Evolutionary conservation across 2,329 filamentous ascomycete species (phyloP), one percentile per base, ranked within the genome.

Genomic region (Trichoderma oligosporum): DNA sequence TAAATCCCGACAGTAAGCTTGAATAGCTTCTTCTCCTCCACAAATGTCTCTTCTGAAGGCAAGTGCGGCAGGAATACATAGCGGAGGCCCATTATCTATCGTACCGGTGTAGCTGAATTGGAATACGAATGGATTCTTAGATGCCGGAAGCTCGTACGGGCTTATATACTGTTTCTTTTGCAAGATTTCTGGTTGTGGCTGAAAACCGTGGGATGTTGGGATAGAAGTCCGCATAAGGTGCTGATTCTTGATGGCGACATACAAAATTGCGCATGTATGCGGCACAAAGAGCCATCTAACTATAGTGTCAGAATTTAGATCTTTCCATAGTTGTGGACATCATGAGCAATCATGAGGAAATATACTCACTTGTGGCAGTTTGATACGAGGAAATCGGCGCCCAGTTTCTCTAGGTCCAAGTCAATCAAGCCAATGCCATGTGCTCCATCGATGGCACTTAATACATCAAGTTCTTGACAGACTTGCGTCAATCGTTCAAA

Each of bases 371-470:
- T 57, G 27, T 57, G 55, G 22, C 55, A 57, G 29, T 57, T 57
- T 2, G 46, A 36, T 1, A 48, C 49, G 8, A 57, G 8, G 12
- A 57, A 57, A n/a, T 57, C 54, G 4, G 46, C 54, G 2, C 45
- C 27, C 7, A 57, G n/a, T 18, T n/a, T 35, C 18, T 51, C 46
- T 5, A 57, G n/a, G 11, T 57, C 36, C 6, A 57, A 27, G 24
- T 57, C 46, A 24, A 57, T 57, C 18, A 57, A 25, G 9, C 54
- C 54, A 18, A 57, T 57, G 2, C 54, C 54, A 16, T 57, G 54
- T n/a, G 54, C 54, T 20, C 54, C 54, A 8, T 57, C 54, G 6
- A 57, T 22, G 9, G 20, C 54, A 12, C 54, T 57, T 7, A 57
- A 14, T 4, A 57, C 54, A 6, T 27, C 24, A 5, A 42, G 42